Evolutionary conservation across 2,329 filamentous ascomycete species (phyloP).

Genomic region (Cercospora beticola): DNA sequence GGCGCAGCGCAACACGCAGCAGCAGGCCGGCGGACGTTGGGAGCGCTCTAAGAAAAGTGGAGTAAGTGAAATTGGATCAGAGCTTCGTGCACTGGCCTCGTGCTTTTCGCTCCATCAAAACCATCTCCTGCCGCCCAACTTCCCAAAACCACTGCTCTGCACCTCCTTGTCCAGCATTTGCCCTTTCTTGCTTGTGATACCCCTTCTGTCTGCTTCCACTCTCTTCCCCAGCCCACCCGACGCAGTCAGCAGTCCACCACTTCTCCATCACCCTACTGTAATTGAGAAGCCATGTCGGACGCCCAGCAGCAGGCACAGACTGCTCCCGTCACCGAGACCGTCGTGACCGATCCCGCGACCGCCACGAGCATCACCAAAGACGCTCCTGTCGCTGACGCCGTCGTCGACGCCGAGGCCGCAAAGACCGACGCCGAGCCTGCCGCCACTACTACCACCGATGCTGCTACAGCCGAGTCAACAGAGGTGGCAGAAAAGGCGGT

Average conservation of each 20-base stretch:
- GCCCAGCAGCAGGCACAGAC: slow-evolving; percentile 24
- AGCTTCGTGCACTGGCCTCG: background rate
- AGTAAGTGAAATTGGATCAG: background rate
- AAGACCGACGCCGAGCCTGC: slow-evolving; percentile 33
- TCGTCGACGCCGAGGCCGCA: slow-evolving; percentile 43
- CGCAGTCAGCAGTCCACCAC: background rate
- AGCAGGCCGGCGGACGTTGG: no score
- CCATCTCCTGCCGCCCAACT: background rate
- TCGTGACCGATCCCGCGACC: slow-evolving; percentile 32
- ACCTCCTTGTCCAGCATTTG: background rate
- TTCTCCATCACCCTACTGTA: background rate
- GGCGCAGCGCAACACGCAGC: background rate
- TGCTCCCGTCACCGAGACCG: slow-evolving; percentile 21
- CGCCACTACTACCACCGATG: slow-evolving; percentile 26
- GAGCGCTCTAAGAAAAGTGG: background rate
- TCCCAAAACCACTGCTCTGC: background rate
- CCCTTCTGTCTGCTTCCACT: background rate
- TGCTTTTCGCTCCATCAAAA: background rate
- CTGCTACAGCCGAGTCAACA: slow-evolving; percentile 46
- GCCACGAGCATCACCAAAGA: slow-evolving; percentile 41
- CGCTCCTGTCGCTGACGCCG: slow-evolving; percentile 41
- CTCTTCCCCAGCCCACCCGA: background rate
- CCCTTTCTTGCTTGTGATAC: background rate
- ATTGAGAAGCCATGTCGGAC: slow-evolving; percentile 30
- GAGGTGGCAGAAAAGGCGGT: slow-evolving; percentile 48